Conservation (phyloP, 768 basidiomycete genomes). For the Daedaleopsis sinensis region DNA sequence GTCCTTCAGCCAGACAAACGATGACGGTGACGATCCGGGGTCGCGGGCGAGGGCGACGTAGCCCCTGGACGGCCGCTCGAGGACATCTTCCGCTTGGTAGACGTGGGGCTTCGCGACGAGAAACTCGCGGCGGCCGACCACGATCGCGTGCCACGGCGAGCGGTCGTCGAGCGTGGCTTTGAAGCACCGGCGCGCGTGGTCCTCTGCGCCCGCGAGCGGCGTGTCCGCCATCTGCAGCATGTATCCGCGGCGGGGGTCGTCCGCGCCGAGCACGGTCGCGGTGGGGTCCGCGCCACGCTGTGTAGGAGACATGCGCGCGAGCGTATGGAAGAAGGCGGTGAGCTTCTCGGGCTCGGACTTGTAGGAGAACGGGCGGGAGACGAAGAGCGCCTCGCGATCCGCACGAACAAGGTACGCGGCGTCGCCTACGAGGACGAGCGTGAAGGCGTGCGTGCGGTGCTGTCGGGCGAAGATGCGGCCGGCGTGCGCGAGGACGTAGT, state of each 20-base stretch:
- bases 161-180: not conserved
- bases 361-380: not conserved
- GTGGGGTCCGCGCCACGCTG: not conserved
- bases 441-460: not conserved
- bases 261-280: not conserved
- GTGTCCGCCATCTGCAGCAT: not conserved
- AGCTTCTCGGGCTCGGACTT: not conserved
- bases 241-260: not conserved
- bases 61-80: not conserved
- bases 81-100: not conserved
- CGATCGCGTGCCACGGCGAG: slow-evolving; percentile 1
- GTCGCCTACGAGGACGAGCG: not conserved
- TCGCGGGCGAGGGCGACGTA: not conserved
- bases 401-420: not conserved
- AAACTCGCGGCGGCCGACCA: not conserved
- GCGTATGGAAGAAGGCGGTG: not conserved
- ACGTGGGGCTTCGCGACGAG: not conserved
- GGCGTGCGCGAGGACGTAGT: not conserved
- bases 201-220: not conserved
- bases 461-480: not conserved
- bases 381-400: not conserved
- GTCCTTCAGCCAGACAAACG: slow-evolving; percentile 5
- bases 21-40: not conserved
- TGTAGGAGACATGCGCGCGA: not conserved
- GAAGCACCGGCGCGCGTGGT: slow-evolving; percentile 1